A percentile compares a stretch with the other conserved stretches of the same genome.
These are phyloP conservation scores for Colletotrichum lini DNA, from an alignment of 2,329 filamentous ascomycete species.

Conservation along the genomic window DNA sequence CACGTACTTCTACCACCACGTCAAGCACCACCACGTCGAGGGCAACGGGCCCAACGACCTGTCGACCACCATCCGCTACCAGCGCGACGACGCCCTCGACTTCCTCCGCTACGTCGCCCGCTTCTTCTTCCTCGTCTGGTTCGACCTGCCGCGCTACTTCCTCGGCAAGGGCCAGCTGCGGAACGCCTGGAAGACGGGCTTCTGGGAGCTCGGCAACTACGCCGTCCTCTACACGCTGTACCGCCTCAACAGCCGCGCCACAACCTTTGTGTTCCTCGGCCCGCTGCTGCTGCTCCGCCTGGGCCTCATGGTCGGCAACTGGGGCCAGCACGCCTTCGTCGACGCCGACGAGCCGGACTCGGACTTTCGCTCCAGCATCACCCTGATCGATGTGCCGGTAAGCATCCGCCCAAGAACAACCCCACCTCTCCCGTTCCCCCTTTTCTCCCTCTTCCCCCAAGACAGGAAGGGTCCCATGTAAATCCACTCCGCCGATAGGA, in stretches of 20 bases:
- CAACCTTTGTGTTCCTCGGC: slow-evolving; percentile 75
- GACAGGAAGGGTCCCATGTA: no score
- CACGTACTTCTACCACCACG: slow-evolving; percentile 87
- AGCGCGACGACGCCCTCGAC: slow-evolving; percentile 76
- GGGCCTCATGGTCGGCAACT: slow-evolving; percentile 86
- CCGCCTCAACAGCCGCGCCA: slow-evolving; percentile 66
- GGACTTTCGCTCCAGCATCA: slow-evolving; percentile 85
- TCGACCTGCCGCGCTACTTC: slow-evolving; percentile 83
- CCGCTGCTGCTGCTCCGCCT: slow-evolving; percentile 77
- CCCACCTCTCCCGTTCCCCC: background rate
- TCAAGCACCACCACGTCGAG: slow-evolving; percentile 89
- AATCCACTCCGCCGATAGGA: no score
- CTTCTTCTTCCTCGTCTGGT: slow-evolving; percentile 81
- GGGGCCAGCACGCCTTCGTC: slow-evolving; percentile 87
- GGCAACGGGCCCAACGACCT: slow-evolving; percentile 84
- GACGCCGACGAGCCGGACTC: slow-evolving; percentile 82
- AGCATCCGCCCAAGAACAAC: slow-evolving; percentile 51
- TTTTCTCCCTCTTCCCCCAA: no score
- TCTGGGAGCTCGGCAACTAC: slow-evolving; percentile 75
- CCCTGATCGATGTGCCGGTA: slow-evolving; percentile 83
- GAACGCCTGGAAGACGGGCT: slow-evolving; percentile 68
- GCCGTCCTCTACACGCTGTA: slow-evolving; percentile 65
- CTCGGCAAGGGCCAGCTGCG: slow-evolving; percentile 70
- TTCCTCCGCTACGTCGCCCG: slow-evolving; percentile 81
- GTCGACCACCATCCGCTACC: slow-evolving; percentile 82